phyloP scores from a whole-genome alignment of 1,284 basidiomycete species.

The Albatrellus sp. region DNA sequence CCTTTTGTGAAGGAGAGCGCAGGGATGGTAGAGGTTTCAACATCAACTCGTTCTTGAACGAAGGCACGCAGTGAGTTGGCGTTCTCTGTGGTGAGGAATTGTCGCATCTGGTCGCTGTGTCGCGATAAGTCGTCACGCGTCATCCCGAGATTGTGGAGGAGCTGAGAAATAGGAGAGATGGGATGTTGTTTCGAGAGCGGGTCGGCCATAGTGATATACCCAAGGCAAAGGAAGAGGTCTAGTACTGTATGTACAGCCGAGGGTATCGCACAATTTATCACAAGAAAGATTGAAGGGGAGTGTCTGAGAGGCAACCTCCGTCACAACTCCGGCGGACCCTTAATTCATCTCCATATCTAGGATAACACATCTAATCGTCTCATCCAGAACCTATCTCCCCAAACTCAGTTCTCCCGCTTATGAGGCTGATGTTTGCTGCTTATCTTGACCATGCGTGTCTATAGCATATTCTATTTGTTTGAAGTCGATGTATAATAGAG shows the following conservation, averaged over 20 bases:
- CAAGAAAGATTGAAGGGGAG: no score
- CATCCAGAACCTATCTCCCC: no score
- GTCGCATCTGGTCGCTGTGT: conserved; percentile 61
- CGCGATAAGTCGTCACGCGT: conserved; percentile 56
- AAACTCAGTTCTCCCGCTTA: no score
- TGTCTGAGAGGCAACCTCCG: no score
- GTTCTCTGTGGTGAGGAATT: conserved; percentile 49
- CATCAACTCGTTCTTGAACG: conserved; percentile 20
- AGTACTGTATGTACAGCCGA: conserved; percentile 1
- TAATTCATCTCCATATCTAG: no score
- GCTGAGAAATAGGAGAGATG: conserved; percentile 46
- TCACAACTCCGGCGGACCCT: no score
- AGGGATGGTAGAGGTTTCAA: conserved; percentile 16
- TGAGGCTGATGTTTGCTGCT: no score
- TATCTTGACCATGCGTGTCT: no score
- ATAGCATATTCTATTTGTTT: no score
- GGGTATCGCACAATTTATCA: conserved; percentile 2
- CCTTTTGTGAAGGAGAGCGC: conserved; percentile 20
- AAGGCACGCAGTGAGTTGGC: conserved; percentile 29
- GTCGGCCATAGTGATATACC: conserved; percentile 1
- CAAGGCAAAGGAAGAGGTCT: neutral
- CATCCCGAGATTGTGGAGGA: conserved; percentile 53
- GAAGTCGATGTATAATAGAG: no score
- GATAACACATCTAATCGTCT: no score
- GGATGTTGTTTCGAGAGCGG: conserved; percentile 2